phyloP scores from a whole-genome alignment of 1,284 basidiomycete genomes.

The Phaffia rhodozyma region DNA sequence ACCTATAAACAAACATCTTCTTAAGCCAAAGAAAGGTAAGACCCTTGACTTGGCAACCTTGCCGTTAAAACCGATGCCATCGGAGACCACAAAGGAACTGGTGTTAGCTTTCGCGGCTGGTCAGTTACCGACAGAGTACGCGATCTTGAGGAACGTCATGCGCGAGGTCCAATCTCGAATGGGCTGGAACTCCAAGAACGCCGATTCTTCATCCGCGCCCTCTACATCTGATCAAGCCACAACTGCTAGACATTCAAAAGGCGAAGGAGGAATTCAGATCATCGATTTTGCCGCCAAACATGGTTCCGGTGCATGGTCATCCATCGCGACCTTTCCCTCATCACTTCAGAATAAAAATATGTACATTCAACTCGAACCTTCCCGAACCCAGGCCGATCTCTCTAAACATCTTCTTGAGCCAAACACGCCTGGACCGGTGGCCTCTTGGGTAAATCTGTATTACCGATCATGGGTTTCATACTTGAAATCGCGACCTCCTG shows the following conservation, averaged over 20 bases:
- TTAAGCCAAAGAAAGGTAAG: constrained; percentile 27
- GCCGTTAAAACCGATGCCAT: constrained; percentile 63
- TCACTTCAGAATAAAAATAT: neutral
- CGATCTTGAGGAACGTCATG: constrained; percentile 54
- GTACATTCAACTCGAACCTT: constrained; percentile 13
- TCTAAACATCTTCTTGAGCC: constrained; percentile 10
- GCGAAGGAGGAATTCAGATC: constrained; percentile 47
- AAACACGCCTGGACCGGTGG: constrained; percentile 14
- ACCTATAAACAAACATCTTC: constrained; percentile 56
- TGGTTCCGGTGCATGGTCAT: constrained; percentile 59
- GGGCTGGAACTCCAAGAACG: constrained; percentile 33
- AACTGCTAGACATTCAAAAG: constrained; percentile 15
- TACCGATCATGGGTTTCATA: constrained; percentile 5
- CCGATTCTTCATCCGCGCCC: neutral
- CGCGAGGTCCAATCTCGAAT: constrained; percentile 50
- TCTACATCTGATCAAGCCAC: too few relatives aligned
- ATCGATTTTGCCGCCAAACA: constrained; percentile 64
- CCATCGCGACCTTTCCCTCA: constrained; percentile 12
- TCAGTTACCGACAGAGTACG: constrained; percentile 62
- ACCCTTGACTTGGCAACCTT: constrained; percentile 23
- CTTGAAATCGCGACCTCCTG: neutral
- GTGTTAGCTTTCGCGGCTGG: constrained; percentile 29
- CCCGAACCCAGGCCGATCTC: neutral
- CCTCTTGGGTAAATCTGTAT: constrained; percentile 7
- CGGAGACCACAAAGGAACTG: constrained; percentile 29